phyloP scores from a whole-genome alignment of 2,329 filamentous ascomycete species.

The Nemania abortiva region DNA sequence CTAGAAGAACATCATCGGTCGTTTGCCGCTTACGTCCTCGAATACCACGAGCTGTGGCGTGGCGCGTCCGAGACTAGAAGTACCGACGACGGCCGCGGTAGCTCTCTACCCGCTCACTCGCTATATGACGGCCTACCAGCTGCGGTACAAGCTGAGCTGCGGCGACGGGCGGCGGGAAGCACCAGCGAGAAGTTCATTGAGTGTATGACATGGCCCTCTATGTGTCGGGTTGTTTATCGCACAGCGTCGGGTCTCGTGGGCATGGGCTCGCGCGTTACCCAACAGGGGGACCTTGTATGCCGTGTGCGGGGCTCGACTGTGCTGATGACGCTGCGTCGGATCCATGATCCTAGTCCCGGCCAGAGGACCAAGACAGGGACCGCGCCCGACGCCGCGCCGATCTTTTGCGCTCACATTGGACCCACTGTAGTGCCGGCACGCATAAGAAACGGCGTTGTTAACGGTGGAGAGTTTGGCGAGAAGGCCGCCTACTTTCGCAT shows the following conservation, averaged over 20 bases:
- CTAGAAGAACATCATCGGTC: constrained; percentile 12
- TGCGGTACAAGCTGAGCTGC: constrained; percentile 14
- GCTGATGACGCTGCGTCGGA: constrained; percentile 25
- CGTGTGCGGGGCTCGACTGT: constrained; percentile 20
- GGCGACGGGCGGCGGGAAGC: constrained; percentile 18
- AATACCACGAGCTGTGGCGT: constrained; percentile 20
- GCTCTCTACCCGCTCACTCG: constrained; percentile 17
- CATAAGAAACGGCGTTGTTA: constrained; percentile 14
- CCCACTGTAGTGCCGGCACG: constrained; percentile 19
- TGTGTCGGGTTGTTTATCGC: constrained; percentile 26
- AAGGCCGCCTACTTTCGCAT: constrained; percentile 18
- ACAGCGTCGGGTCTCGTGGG: constrained; percentile 24
- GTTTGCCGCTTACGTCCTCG: constrained; percentile 26
- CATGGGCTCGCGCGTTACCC: constrained; percentile 25
- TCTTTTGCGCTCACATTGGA: constrained; percentile 19
- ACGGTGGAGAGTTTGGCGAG: constrained; percentile 17
- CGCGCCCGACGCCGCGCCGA: neutral
- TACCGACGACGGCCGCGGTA: neutral
- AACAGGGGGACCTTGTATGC: constrained; percentile 18
- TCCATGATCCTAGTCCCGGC: neutral
- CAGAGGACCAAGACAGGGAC: neutral
- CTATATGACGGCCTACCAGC: constrained; percentile 17
- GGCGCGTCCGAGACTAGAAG: constrained; percentile 3
- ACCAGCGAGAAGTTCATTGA: constrained; percentile 17
- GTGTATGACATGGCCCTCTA: constrained; percentile 27